Evolutionary conservation across 2,329 filamentous ascomycete genomes (phyloP).

Genomic region (Cladophialophora immunda): DNA sequence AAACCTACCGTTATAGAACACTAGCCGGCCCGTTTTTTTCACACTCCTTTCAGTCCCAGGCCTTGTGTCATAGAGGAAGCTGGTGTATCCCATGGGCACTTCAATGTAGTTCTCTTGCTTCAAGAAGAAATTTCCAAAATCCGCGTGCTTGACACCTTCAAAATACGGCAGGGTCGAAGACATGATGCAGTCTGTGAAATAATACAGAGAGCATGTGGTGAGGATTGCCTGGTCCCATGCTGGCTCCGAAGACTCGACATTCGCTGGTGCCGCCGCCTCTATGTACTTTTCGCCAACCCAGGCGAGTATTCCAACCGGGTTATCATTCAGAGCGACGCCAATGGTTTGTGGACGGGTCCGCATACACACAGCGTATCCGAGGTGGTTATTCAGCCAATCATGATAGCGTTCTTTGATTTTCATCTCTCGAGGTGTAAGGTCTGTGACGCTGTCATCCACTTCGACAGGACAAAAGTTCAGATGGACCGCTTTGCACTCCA

Average conservation of each 20-base stretch:
- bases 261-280: conserved; percentile 24
- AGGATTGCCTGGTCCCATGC: conserved; percentile 30
- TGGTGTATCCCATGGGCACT: conserved; percentile 55
- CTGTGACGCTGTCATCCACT: conserved; percentile 4
- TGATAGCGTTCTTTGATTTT: conserved; percentile 21
- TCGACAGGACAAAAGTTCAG: conserved; percentile 62
- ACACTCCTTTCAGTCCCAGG: conserved; percentile 50
- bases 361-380: conserved; percentile 55
- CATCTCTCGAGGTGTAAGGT: conserved; percentile 23
- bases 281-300: conserved; percentile 79
- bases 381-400: conserved; percentile 30
- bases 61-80: conserved; percentile 54
- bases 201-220: conserved; percentile 31
- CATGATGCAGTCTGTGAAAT: conserved; percentile 32
- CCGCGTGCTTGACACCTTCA: conserved; percentile 29
- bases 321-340: conserved; percentile 73
- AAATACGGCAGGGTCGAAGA: conserved; percentile 28
- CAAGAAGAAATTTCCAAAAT: conserved; percentile 28
- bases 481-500: conserved; percentile 67
- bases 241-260: conserved; percentile 12
- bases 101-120: conserved; percentile 35
- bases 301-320: conserved; percentile 73
- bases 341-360: conserved; percentile 76
- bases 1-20: conserved; percentile 43
- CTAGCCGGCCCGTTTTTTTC: conserved; percentile 50